phyloP scores from a whole-genome alignment of 2,329 filamentous ascomycete species.

The Fusarium pseudonygamai region DNA sequence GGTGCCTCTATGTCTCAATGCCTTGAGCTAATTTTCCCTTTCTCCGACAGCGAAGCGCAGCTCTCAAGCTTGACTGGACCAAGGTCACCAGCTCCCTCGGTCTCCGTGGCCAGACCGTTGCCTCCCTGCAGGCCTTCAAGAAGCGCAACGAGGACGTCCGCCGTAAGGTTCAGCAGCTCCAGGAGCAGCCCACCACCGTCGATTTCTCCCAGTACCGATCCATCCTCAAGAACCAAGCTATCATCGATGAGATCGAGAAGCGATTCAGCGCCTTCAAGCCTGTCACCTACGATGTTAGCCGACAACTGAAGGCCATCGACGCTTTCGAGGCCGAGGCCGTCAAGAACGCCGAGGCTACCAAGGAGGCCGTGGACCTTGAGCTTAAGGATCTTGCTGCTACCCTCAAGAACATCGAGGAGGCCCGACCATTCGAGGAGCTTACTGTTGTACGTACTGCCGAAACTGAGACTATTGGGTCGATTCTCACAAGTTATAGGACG shows the following conservation, averaged over 20 bases:
- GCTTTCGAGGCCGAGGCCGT: slow-evolving; percentile 97
- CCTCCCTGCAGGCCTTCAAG: slow-evolving; percentile 95
- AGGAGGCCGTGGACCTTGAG: slow-evolving; percentile 94
- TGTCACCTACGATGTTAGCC: slow-evolving; percentile 86
- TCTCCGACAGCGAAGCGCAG: slow-evolving; percentile 84
- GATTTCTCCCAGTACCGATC: slow-evolving; percentile 95
- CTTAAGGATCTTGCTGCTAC: slow-evolving; percentile 94
- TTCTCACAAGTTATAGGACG: slow-evolving; percentile 71
- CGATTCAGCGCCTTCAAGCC: slow-evolving; percentile 93
- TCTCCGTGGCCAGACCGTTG: slow-evolving; percentile 92
- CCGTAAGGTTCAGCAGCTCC: slow-evolving; percentile 87
- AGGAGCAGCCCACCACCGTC: slow-evolving; percentile 84
- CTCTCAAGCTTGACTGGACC: slow-evolving; percentile 99
- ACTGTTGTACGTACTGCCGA: slow-evolving; percentile 81
- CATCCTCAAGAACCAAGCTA: slow-evolving; percentile 92
- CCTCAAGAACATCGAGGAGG: slow-evolving; percentile 95
- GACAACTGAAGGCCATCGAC: slow-evolving; percentile 98
- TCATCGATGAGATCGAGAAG: slow-evolving; percentile 97
- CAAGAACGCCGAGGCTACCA: slow-evolving; percentile 96
- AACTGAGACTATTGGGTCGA: slow-evolving; percentile 16
- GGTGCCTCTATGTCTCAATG: slow-evolving; percentile 29
- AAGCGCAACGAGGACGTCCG: slow-evolving; percentile 99
- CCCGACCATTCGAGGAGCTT: slow-evolving; percentile 94
- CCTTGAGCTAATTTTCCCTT: slow-evolving; percentile 65
- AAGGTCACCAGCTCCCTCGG: slow-evolving; percentile 94